phyloP scores from a whole-genome alignment of 1,284 basidiomycete genomes.

The Fistulina hepatica region DNA sequence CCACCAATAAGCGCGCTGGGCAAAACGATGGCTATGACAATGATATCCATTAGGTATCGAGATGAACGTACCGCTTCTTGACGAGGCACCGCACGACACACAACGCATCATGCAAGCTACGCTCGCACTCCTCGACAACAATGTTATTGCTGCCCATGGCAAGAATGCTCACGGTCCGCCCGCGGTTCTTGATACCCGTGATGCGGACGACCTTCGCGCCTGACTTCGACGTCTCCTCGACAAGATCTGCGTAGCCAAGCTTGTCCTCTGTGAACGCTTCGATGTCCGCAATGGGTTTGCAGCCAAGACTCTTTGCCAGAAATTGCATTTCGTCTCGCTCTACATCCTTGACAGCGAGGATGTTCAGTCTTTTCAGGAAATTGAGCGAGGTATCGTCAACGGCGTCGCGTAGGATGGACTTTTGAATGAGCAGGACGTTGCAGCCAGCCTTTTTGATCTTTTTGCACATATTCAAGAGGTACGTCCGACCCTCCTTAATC shows the following conservation, averaged over 20 bases:
- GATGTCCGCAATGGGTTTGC: slow-evolving; percentile 96
- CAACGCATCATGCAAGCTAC: slow-evolving; percentile 94
- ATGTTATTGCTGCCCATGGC: slow-evolving; percentile 93
- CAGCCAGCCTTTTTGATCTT: slow-evolving; percentile 99
- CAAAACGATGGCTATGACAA: slow-evolving; percentile 8
- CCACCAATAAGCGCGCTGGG: slow-evolving; percentile 88
- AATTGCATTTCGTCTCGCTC: slow-evolving; percentile 99
- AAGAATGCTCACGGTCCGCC: slow-evolving; percentile 90
- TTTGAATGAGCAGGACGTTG: slow-evolving; percentile 98
- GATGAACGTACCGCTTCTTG: slow-evolving; percentile 75
- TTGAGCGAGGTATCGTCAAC: slow-evolving; percentile 98
- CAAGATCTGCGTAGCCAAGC: slow-evolving; percentile 90
- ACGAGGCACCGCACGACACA: slow-evolving; percentile 98
- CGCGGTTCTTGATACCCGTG: slow-evolving; percentile 91
- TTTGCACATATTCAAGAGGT: slow-evolving; percentile 97
- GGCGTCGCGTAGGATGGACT: slow-evolving; percentile 97
- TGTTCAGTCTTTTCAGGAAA: slow-evolving; percentile 96
- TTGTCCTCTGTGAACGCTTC: slow-evolving; percentile 99
- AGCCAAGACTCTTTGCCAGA: slow-evolving; percentile 88
- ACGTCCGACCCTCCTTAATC: slow-evolving; percentile 97
- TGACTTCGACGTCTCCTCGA: slow-evolving; percentile 81
- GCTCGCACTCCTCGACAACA: slow-evolving; percentile 95
- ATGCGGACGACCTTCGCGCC: slow-evolving; percentile 93
- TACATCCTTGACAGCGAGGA: slow-evolving; percentile 95
- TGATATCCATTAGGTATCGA: slow-evolving; percentile 11